Evolutionary conservation across 495 filamentous ascomycete species (phyloP).

Genomic region (Penicillium salamii): DNA sequence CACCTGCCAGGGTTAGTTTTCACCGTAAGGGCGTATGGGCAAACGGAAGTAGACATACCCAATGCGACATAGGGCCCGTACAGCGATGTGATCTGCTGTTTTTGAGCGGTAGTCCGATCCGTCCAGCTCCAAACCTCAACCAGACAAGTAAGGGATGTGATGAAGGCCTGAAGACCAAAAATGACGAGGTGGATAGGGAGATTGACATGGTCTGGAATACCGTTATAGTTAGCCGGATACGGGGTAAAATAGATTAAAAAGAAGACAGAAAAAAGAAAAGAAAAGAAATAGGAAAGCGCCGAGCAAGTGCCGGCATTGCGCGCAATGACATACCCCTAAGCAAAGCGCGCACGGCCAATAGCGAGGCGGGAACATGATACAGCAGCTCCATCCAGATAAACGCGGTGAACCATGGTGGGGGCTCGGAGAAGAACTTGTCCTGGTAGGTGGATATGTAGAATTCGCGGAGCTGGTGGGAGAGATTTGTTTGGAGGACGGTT

Average conservation of each 20-base stretch:
- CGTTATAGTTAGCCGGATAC: neutral
- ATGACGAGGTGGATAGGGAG: slow-evolving; percentile 64
- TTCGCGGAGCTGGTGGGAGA: slow-evolving; percentile 49
- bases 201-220: slow-evolving; percentile 51
- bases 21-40: too few relatives aligned
- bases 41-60: slow-evolving; percentile 55
- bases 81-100: slow-evolving; percentile 55
- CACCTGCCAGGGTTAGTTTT: slow-evolving; percentile 34
- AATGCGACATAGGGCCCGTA: slow-evolving; percentile 73
- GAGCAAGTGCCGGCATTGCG: too few relatives aligned
- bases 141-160: slow-evolving; percentile 73
- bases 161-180: slow-evolving; percentile 63
- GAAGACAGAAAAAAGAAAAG: too few relatives aligned
- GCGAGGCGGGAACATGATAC: slow-evolving; percentile 64
- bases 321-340: slow-evolving; percentile 40
- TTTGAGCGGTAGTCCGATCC: slow-evolving; percentile 53
- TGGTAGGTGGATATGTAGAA: slow-evolving; percentile 68
- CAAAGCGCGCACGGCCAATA: slow-evolving; percentile 60
- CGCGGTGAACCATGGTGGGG: slow-evolving; percentile 65
- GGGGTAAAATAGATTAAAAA: neutral
- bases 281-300: too few relatives aligned
- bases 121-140: slow-evolving; percentile 56
- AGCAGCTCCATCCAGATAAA: slow-evolving; percentile 68
- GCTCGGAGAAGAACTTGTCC: slow-evolving; percentile 70
- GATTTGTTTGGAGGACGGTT: slow-evolving; percentile 43